Conservation (phyloP, 352 stramenopile species). For the Phytophthora ramorum region DNA sequence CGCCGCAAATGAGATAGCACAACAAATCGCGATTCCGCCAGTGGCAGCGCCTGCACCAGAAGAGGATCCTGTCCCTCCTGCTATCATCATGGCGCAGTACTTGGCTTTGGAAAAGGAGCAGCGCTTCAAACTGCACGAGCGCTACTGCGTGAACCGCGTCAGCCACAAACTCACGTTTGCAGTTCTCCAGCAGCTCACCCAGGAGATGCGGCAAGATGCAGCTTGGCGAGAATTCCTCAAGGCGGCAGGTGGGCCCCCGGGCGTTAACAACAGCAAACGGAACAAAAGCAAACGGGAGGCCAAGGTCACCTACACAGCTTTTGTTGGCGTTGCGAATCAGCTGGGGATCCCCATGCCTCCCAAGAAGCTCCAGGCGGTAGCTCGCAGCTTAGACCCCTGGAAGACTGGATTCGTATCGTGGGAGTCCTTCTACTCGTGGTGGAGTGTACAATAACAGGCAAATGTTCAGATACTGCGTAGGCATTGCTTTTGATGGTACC, state of each 20-base stretch:
- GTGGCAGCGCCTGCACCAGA: conserved; percentile 34
- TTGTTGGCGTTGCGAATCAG: conserved; percentile 46
- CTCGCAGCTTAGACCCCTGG: conserved; percentile 51
- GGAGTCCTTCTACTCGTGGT: conserved; percentile 75
- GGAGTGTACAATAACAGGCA: conserved; percentile 39
- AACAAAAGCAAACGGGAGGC: conserved; percentile 40
- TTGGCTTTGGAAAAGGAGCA: conserved; percentile 49
- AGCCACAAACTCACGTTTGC: conserved; percentile 71
- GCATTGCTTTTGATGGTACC: too few species aligned
- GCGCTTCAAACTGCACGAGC: conserved; percentile 58
- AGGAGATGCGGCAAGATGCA: conserved; percentile 61
- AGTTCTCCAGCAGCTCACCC: conserved; percentile 71
- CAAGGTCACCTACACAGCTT: conserved; percentile 55
- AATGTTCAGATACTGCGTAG: not conserved
- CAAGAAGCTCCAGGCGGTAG: conserved; percentile 56
- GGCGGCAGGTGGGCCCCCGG: conserved; percentile 13
- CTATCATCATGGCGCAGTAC: conserved; percentile 72
- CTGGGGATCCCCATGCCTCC: conserved; percentile 46
- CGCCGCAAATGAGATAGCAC: conserved; percentile 49
- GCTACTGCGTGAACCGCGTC: conserved; percentile 65
- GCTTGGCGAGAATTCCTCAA: conserved; percentile 66
- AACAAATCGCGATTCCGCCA: conserved; percentile 57
- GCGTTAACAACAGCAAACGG: conserved; percentile 8
- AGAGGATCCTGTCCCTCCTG: conserved; percentile 51
- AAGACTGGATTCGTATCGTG: conserved; percentile 66